Evolutionary conservation across 1,284 basidiomycete genomes (phyloP).

Genomic region (Trichosporon sp.): DNA sequence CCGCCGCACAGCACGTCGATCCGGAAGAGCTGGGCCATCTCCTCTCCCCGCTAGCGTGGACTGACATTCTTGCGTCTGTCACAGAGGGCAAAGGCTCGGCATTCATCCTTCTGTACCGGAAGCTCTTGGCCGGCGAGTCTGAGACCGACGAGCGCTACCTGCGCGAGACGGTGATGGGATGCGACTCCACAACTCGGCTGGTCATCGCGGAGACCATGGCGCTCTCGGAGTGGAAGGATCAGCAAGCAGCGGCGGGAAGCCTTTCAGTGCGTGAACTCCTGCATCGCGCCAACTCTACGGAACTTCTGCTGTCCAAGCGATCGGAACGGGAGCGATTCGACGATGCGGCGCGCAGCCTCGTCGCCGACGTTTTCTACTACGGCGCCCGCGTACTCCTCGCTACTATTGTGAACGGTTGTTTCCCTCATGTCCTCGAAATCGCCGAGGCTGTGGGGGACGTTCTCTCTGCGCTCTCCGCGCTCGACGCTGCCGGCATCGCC

Average conservation of each 20-base stretch:
- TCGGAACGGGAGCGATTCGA: slow-evolving; percentile 18
- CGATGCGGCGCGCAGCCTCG: slow-evolving; percentile 3
- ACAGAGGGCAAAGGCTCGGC: slow-evolving; percentile 59
- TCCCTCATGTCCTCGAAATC: slow-evolving; percentile 27
- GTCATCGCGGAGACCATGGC: slow-evolving; percentile 66
- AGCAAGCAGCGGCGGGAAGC: slow-evolving; percentile 44
- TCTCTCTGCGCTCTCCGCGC: slow-evolving; percentile 49
- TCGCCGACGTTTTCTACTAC: slow-evolving; percentile 28
- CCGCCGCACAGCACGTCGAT: slow-evolving; percentile 10
- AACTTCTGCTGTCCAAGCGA: slow-evolving; percentile 45
- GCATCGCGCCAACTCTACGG: slow-evolving; percentile 56
- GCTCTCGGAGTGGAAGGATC: slow-evolving; percentile 64
- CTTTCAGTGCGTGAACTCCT: slow-evolving; percentile 56
- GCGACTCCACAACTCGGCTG: slow-evolving; percentile 64
- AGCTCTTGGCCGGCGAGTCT: slow-evolving; percentile 54
- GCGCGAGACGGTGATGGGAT: slow-evolving; percentile 78
- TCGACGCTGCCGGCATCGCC: slow-evolving; percentile 51
- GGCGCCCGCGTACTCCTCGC: slow-evolving; percentile 25
- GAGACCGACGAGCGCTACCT: slow-evolving; percentile 49
- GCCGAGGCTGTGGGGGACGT: slow-evolving; percentile 49
- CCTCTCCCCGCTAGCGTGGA: slow-evolving; percentile 76
- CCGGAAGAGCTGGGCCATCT: slow-evolving; percentile 36
- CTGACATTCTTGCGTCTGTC: slow-evolving; percentile 70
- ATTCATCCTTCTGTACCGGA: slow-evolving; percentile 57
- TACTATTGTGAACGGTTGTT: slow-evolving; percentile 24